These are phyloP conservation scores for Hygrocybe coccinea DNA, from an alignment of 768 basidiomycete species.

Conservation along the genomic window DNA sequence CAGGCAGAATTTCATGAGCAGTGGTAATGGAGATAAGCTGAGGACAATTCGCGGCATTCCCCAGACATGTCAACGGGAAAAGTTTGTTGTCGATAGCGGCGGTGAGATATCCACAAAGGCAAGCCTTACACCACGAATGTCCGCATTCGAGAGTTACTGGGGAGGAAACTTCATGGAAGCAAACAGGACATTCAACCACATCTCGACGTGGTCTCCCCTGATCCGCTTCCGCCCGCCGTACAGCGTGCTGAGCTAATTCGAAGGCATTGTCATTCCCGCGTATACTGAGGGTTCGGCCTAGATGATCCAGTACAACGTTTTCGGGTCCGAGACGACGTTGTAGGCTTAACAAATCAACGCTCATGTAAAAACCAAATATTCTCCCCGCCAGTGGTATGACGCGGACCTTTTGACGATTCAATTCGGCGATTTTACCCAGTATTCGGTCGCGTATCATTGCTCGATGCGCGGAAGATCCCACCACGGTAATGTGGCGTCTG, in stretches of 20 bases:
- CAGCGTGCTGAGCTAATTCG: slow-evolving; percentile 38
- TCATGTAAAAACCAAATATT: slow-evolving; percentile 44
- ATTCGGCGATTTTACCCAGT: slow-evolving; percentile 40
- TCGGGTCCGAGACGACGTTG: slow-evolving; percentile 50
- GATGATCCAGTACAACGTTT: slow-evolving; percentile 49
- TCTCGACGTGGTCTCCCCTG: slow-evolving; percentile 14
- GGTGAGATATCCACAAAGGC: slow-evolving; percentile 53
- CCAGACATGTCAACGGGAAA: slow-evolving; percentile 74
- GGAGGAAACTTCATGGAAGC: slow-evolving; percentile 51
- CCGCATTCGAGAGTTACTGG: slow-evolving; percentile 58
- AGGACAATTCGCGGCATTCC: slow-evolving; percentile 54
- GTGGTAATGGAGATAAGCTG: slow-evolving; percentile 49
- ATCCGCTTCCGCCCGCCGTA: slow-evolving; percentile 30
- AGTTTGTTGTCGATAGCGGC: slow-evolving; percentile 51
- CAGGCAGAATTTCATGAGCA: slow-evolving; percentile 47
- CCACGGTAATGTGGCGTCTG: slow-evolving; percentile 47
- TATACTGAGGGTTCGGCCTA: slow-evolving; percentile 41
- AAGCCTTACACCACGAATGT: slow-evolving; percentile 64
- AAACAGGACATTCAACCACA: slow-evolving; percentile 58
- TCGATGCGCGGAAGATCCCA: slow-evolving; percentile 46
- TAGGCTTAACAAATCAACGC: slow-evolving; percentile 41
- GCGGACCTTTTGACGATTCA: slow-evolving; percentile 40
- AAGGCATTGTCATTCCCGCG: slow-evolving; percentile 51
- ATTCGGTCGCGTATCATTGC: slow-evolving; percentile 41
- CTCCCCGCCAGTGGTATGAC: slow-evolving; percentile 44